These are phyloP conservation scores for Stereum hirsutum DNA, from an alignment of 1,284 basidiomycete genomes.

Conservation along the genomic window DNA sequence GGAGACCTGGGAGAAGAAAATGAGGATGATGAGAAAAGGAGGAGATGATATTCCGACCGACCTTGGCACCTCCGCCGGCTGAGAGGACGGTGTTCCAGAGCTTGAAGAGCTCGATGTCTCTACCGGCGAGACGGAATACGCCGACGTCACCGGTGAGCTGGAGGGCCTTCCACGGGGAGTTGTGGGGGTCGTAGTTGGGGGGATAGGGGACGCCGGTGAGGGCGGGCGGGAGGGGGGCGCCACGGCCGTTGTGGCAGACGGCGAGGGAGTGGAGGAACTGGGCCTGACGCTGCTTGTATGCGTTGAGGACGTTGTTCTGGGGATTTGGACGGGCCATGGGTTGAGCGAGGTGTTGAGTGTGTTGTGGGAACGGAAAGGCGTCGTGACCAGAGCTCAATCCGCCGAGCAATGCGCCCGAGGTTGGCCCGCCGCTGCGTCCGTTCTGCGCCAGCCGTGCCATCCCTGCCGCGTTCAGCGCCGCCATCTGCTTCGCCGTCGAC, in stretches of 20 bases:
- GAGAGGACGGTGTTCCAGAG: constrained; percentile 52
- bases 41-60: constrained; percentile 26
- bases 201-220: constrained; percentile 48
- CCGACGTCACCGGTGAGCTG: constrained; percentile 54
- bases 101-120: constrained; percentile 70
- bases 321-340: constrained; percentile 2
- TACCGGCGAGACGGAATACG: constrained; percentile 59
- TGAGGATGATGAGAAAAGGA: constrained; percentile 4
- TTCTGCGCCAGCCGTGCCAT: constrained; percentile 41
- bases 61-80: constrained; percentile 48
- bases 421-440: constrained; percentile 19
- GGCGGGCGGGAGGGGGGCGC: constrained; percentile 53
- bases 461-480: constrained; percentile 55
- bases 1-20: constrained; percentile 16
- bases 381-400: constrained; percentile 32
- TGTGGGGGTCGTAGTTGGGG: constrained; percentile 47
- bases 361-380: constrained; percentile 12
- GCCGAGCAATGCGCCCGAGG: constrained; percentile 58
- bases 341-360: constrained; percentile 18
- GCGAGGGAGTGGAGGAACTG: constrained; percentile 51
- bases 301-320: constrained; percentile 11
- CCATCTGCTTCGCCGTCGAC: constrained; percentile 61
- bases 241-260: constrained; percentile 41
- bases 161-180: constrained; percentile 52
- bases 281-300: constrained; percentile 40